Conservation (phyloP, 202 grass and related monocot genomes). For the Bolboschoenoplectus hybrid region DNA sequence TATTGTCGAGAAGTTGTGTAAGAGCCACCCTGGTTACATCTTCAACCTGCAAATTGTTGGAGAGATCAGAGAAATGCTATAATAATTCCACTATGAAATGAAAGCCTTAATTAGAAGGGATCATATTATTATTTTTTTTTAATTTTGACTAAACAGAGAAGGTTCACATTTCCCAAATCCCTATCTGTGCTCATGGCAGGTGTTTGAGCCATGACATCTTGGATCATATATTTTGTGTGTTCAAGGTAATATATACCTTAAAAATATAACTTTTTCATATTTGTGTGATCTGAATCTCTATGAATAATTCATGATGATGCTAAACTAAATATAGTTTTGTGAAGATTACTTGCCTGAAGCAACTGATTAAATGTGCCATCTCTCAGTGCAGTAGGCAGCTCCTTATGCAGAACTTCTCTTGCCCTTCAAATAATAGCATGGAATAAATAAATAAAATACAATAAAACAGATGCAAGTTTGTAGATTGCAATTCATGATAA, state of each 20-base stretch:
- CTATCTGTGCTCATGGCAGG: neutral
- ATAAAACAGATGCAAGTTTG: neutral
- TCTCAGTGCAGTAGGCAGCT: conserved; percentile 30
- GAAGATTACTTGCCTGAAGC: conserved; percentile 28
- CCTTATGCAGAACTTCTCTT: neutral
- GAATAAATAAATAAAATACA: neutral
- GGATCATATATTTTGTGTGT: neutral
- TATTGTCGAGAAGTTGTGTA: conserved; percentile 8
- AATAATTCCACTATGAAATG: neutral
- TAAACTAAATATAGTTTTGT: neutral
- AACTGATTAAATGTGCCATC: conserved; percentile 36
- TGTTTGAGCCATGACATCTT: neutral
- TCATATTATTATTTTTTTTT: neutral
- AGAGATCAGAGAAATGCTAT: neutral
- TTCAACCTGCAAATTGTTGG: conserved; percentile 22
- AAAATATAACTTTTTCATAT: neutral
- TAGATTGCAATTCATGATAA: neutral
- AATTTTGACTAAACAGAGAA: neutral
- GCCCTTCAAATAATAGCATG: neutral
- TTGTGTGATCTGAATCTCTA: neutral
- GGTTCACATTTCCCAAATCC: neutral
- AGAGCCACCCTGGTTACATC: conserved; percentile 29
- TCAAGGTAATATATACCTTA: neutral
- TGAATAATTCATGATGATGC: neutral
- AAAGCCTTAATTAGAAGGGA: neutral